These are phyloP conservation scores for Verruconis gallopava DNA, from an alignment of 2,329 filamentous ascomycete species.

Conservation along the genomic window DNA sequence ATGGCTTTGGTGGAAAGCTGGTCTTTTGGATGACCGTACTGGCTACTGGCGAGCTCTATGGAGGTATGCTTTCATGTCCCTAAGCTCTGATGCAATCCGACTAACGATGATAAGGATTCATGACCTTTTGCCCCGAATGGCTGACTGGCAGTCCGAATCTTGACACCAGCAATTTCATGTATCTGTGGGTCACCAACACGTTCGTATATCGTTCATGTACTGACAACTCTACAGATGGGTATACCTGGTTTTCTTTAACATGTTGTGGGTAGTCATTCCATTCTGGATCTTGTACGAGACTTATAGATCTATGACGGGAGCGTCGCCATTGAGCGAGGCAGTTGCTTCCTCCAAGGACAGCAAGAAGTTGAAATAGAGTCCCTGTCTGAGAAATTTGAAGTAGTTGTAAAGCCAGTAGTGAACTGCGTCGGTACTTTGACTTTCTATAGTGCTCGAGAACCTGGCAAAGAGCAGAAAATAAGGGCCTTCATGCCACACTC, in stretches of 20 bases:
- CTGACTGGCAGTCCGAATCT: constrained; percentile 44
- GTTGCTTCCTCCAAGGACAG: background rate
- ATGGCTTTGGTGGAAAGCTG: constrained; percentile 23
- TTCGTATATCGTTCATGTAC: too few relatives aligned
- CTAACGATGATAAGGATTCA: too few relatives aligned
- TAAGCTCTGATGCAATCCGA: too few relatives aligned
- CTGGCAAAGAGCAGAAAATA: too few relatives aligned
- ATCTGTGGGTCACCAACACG: constrained; percentile 36
- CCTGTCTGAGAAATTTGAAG: background rate
- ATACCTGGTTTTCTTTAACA: constrained; percentile 53
- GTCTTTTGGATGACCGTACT: constrained; percentile 43
- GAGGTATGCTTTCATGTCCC: constrained; percentile 30
- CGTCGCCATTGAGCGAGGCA: constrained; percentile 1
- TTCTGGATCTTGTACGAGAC: constrained; percentile 2
- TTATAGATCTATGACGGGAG: constrained; percentile 5
- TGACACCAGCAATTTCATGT: constrained; percentile 47
- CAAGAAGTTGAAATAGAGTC: background rate
- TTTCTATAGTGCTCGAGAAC: too few relatives aligned
- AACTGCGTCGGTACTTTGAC: too few relatives aligned
- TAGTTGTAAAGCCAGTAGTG: background rate
- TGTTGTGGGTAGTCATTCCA: constrained; percentile 30
- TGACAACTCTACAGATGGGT: constrained; percentile 37
- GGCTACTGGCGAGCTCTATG: constrained; percentile 52
- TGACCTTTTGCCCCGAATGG: constrained; percentile 56
- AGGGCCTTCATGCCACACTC: too few relatives aligned